Conservation (phyloP, 257 asterid genomes). For the Striga asiatica region DNA sequence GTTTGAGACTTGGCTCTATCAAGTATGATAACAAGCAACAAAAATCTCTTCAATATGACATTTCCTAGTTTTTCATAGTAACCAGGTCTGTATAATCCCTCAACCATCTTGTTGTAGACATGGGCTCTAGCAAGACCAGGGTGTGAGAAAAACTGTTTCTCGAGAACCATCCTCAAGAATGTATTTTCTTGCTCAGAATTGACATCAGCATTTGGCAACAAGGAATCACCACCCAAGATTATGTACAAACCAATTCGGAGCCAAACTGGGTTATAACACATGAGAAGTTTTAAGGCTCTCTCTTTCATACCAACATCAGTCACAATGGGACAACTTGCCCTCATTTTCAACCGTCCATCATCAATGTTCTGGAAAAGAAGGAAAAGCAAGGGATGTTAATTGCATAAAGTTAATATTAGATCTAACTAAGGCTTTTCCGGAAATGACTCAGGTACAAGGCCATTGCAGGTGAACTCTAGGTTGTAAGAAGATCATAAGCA, state of each 20-base stretch:
- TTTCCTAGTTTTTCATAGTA: constrained; percentile 87
- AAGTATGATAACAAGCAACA: constrained; percentile 71
- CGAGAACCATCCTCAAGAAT: constrained; percentile 74
- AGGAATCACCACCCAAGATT: constrained; percentile 76
- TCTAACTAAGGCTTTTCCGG: background rate
- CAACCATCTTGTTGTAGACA: constrained; percentile 88
- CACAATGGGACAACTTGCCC: constrained; percentile 77
- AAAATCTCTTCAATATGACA: constrained; percentile 78
- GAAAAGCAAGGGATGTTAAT: background rate
- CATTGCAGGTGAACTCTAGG: background rate
- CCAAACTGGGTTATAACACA: constrained; percentile 80
- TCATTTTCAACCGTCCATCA: constrained; percentile 81
- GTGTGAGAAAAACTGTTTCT: constrained; percentile 77
- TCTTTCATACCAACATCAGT: constrained; percentile 95
- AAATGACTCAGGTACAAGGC: background rate
- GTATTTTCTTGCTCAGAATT: constrained; percentile 70
- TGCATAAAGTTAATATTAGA: background rate
- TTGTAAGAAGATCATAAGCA: background rate
- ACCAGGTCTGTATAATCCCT: constrained; percentile 93
- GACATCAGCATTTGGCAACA: constrained; percentile 56
- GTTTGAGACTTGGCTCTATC: constrained; percentile 79
- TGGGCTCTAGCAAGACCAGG: constrained; percentile 61
- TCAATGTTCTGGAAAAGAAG: constrained; percentile 62
- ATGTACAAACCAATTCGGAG: constrained; percentile 74
- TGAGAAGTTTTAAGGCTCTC: constrained; percentile 60